phyloP scores from a whole-genome alignment of 2,329 filamentous ascomycete genomes.

The Nothophaeocryptopus gaeumannii region DNA sequence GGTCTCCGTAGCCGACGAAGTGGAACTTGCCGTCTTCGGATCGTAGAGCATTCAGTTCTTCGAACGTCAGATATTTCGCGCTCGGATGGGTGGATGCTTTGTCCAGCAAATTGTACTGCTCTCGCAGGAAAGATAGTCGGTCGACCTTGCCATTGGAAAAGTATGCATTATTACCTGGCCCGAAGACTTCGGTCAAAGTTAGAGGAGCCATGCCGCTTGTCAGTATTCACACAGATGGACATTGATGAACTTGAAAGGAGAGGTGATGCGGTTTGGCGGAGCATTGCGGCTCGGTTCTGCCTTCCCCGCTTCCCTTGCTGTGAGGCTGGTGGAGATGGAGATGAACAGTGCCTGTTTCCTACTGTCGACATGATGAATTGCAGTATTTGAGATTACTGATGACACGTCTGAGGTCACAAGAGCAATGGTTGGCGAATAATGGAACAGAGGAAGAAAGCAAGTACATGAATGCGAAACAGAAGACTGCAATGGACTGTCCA shows the following conservation, averaged over 20 bases:
- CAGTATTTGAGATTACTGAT: too few relatives aligned
- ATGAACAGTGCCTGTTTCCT: too few relatives aligned
- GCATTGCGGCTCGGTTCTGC: background rate
- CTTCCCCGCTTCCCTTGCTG: too few relatives aligned
- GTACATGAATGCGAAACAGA: too few relatives aligned
- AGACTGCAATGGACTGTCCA: too few relatives aligned
- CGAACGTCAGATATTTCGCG: constrained; percentile 21
- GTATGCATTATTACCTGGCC: constrained; percentile 22
- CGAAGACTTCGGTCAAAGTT: constrained; percentile 21
- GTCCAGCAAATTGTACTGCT: constrained; percentile 20
- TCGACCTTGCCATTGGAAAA: constrained; percentile 21
- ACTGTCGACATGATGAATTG: too few relatives aligned
- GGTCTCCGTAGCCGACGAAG: constrained; percentile 17
- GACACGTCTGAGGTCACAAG: too few relatives aligned
- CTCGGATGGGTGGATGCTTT: constrained; percentile 21
- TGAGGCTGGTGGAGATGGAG: too few relatives aligned
- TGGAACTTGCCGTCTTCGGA: constrained; percentile 13
- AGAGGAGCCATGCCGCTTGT: constrained; percentile 11
- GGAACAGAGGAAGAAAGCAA: too few relatives aligned
- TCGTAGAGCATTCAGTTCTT: constrained; percentile 22
- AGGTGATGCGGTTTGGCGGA: background rate
- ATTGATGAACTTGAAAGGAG: background rate
- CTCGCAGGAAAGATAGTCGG: constrained; percentile 20
- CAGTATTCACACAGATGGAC: background rate
- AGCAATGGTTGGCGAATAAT: too few relatives aligned